Evolutionary conservation across 768 basidiomycete genomes (phyloP), one percentile per base, ranked within the genome.

Genomic region (Pleurotus tuoliensis): DNA sequence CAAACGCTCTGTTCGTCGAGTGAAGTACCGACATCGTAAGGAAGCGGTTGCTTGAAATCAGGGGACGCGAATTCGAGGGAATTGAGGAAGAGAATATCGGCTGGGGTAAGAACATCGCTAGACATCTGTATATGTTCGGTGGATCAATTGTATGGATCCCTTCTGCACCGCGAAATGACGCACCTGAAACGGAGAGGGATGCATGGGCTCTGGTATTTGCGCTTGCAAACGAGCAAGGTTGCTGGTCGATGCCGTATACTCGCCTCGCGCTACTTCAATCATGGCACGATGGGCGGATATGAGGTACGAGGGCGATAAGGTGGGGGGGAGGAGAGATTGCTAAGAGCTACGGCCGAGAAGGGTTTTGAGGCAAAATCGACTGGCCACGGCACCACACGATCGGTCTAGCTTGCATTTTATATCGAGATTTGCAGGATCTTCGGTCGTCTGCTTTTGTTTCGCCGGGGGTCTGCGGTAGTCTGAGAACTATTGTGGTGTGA

Each of bases 401-500:
- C 39, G 51, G 51, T 20, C 41, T 53, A 53, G 51, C 18, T 37
- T 53, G 38, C 51, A 53, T 53, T 41, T 53, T 53, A 53, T 53
- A 53, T 53, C 51, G 51, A 53, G 51, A 53, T 53, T 39, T 41
- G 51, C 51, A 24, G 39, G 51, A 53, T 53, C 51, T 39, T 39
- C 51, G 51, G 51, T 13, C 13, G 39, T 24, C 51, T 53, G 18
- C 39, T 53, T 39, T 53, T 53, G 51, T 53, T 43, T 53, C 39
- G 51, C 51, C 39, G 51, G 38, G 51, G 37, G 51, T 41, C 39
- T 53, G 51, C 24, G 51, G 37, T 34, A 37, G 51, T 41, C 39
- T 53, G 51, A n/a, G 41, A 53, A 25, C 39, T 53, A 53, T 53
- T 53, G 51, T 34, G 30, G 30, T 53, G 51, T 53, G 51, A 50